Evolutionary conservation across 441 rosid genomes (phyloP), one percentile per base, ranked within the genome.

Genomic region (Hura crepitans): DNA sequence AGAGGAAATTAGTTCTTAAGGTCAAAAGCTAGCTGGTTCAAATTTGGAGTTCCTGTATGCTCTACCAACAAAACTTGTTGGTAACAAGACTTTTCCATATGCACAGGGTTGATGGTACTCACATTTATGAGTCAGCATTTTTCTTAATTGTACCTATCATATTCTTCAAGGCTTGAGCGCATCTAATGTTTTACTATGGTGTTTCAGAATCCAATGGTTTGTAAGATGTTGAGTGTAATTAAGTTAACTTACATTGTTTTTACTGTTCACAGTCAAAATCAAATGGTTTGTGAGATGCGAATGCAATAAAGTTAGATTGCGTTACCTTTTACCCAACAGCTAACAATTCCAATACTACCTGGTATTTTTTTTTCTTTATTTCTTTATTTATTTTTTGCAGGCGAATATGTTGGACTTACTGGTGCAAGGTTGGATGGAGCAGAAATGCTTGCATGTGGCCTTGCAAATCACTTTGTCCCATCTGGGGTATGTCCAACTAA

Each of bases 371-470:
- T 63, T 58, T 2, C 35, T 23, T 57, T 68, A 39, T 74, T 37
- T 54, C 31, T n/a, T 18, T 59, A 33, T 59, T 61, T 37, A 69
- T 12, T 66, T 76, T 22, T 70, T 73, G 62, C 74, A 93, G 98
- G 98, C 33, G 98, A 93, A 78, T 91, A 84, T 81, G 72, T 85
- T 68, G 90, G 96, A 65, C 96, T 93, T 57, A 85, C 97, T 6
- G 95, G 97, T 69, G 68, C 89, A 62, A 81, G 92, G 73, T 74
- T 93, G 79, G 98, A 92, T 80, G 97, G 93, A 50, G 85, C 87
- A 51, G 98, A 92, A 78, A 87, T 93, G 96, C 85, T 85, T 77
- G 82, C 89, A 50, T 89, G 89, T 79, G 97, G 97, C 71, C 93
- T 93, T 73, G 97, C 96, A 33, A 93, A 93, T 71, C 98, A 93